Evolutionary conservation across 2,329 filamentous ascomycete species (phyloP), one percentile per base, ranked within the genome.

Genomic region (Intubia oerlemansii): DNA sequence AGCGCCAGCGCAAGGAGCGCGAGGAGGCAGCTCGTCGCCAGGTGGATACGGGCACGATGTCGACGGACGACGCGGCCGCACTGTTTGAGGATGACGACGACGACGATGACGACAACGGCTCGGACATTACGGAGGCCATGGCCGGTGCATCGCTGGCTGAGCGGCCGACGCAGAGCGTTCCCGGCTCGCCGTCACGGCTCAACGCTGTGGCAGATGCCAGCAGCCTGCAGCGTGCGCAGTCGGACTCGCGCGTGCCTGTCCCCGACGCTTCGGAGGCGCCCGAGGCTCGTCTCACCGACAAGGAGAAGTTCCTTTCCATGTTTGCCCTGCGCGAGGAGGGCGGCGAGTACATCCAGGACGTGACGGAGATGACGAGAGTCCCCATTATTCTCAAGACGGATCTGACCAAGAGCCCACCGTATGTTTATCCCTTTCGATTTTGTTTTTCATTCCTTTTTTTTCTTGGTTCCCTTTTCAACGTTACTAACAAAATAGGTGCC

Each of bases 301-400:
- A 92, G 64, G 82, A 95, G 59, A 93, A 91, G 58, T 98, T 93
- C 52, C 54, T 92, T 37, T 80, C 74, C 48, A 59, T 88, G 38
- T 95, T 95, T 59, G 71, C 73, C 41, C 62, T 98, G 41, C 67
- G 88, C 29, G 85, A 98, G 51, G 79, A 91, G 53, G 76, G 78
- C 41, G 85, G 85, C 39, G 79, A 95, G 42, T 90, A 90, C 57
- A 93, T 98, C 45, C 88, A 98, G 55, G 88, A 98, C 51, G 82
- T 98, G 39, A 84, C 74, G 33, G 88, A 98, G 61, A 93, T 98
- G 84, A 85, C 81, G 24, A 67, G 85, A 41, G 78, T 98, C 36
- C 88, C 88, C n/a, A 78, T 98, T 40, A 91, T 98, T 49, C 57
- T 98, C 45, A 95, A 92, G 72, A 95, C 88, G 39, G 88, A 98